Evolutionary conservation across 148 eudicot species (phyloP), one percentile per base, ranked within the genome.

Genomic region (Dysphania ambrosioides): DNA sequence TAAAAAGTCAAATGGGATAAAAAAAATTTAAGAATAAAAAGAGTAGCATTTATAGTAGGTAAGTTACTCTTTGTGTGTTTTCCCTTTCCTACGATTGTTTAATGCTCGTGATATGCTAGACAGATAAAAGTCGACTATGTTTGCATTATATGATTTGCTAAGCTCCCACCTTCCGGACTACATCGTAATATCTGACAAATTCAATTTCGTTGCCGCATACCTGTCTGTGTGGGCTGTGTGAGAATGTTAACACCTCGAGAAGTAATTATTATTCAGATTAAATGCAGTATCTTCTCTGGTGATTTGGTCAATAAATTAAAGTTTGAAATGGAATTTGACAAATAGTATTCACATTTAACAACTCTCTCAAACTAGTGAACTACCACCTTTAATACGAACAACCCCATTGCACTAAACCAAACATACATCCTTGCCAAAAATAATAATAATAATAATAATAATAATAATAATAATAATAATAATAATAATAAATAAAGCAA

Each of bases 191-290:
- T 56, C 59, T 56, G 59, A 56, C 59, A 23, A 21, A 7, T 56
- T 21, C 12, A 56, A 6, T 21, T 56, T 56, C 27, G 59, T 56
- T 5, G 27, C 59, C 24, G 24, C 11, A 5, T 55, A 2, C 15
- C 30, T 57, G 30, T 30, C 62, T 58, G 62, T 58, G 62, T 58
- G 31, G 26, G 62, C 62, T 58, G 62, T 58, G 62, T 58, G 31
- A 58, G 62, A 58, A 58, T 26, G 62, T 58, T 16, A 5, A 36
- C 3, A 26, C 9, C 18, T 5, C 10, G 30, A 31, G 31, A 58
- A 23, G 31, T 12, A 9, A 23, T 58, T 10, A 58, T n/a, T n/a
- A n/a, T n/a, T n/a, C n/a, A n/a, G n/a, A n/a, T n/a, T n/a, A n/a
- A n/a, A 58, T 58, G 2, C 62, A 58, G 4, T 58, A 26, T 58